phyloP scores from a whole-genome alignment of 495 filamentous ascomycete species.

The Jackrogersella multiformis region DNA sequence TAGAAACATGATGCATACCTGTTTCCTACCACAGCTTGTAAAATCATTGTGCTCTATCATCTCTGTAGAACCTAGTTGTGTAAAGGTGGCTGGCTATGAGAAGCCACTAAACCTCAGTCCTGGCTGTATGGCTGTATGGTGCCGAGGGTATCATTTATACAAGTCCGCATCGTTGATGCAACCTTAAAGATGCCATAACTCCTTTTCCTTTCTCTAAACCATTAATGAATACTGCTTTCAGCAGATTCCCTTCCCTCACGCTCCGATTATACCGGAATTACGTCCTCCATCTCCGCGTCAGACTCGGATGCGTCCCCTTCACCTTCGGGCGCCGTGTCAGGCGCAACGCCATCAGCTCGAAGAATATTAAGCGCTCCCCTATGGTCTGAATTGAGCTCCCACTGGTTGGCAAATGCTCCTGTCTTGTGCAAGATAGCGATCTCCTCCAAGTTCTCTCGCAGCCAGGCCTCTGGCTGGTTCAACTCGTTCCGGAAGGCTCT shows the following conservation, averaged over 20 bases:
- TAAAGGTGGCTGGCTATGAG: background rate
- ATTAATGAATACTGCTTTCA: background rate
- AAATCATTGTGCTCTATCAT: background rate
- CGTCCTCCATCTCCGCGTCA: constrained; percentile 81
- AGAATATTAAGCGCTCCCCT: constrained; percentile 61
- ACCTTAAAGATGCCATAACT: constrained; percentile 29
- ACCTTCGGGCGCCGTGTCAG: constrained; percentile 56
- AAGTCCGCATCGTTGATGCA: constrained; percentile 7
- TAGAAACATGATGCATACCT: background rate
- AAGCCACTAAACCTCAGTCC: constrained; percentile 28
- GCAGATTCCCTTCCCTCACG: background rate
- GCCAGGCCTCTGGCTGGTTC: constrained; percentile 88
- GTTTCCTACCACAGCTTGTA: background rate
- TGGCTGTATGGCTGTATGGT: constrained; percentile 17
- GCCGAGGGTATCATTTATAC: constrained; percentile 43
- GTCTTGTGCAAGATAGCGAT: constrained; percentile 82
- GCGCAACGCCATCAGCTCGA: constrained; percentile 55
- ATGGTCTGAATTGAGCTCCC: constrained; percentile 80
- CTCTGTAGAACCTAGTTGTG: background rate
- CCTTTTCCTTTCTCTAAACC: constrained; percentile 18
- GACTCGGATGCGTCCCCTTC: constrained; percentile 65
- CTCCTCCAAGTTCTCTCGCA: constrained; percentile 83
- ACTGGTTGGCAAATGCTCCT: constrained; percentile 83
- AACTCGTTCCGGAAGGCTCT: constrained; percentile 76
- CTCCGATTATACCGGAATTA: constrained; percentile 47